phyloP scores from a whole-genome alignment of 1,284 basidiomycete genomes.

The Mycena citricolor region DNA sequence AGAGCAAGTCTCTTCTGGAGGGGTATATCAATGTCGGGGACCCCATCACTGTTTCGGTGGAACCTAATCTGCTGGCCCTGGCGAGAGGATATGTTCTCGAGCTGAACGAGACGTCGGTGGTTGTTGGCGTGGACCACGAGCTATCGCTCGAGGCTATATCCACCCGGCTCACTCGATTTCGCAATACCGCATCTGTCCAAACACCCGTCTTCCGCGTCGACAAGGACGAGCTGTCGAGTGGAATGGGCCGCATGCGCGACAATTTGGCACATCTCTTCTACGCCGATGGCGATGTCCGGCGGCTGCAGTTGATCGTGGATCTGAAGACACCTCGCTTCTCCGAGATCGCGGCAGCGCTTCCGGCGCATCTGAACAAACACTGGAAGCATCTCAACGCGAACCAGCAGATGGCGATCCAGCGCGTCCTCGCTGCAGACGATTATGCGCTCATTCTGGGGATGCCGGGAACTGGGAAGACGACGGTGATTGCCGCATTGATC shows the following conservation, averaged over 20 bases:
- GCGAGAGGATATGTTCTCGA: slow-evolving; percentile 82
- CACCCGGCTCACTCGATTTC: slow-evolving; percentile 35
- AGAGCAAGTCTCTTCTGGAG: slow-evolving; percentile 57
- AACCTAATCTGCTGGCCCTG: slow-evolving; percentile 81
- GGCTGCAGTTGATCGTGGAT: slow-evolving; percentile 80
- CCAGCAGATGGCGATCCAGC: slow-evolving; percentile 74
- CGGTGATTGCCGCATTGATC: slow-evolving; percentile 89
- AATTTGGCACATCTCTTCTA: slow-evolving; percentile 92
- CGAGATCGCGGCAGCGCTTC: slow-evolving; percentile 27
- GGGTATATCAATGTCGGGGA: slow-evolving; percentile 83
- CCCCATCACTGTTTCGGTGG: slow-evolving; percentile 81
- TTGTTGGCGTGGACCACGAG: slow-evolving; percentile 80
- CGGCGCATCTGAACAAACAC: slow-evolving; percentile 23
- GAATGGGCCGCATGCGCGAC: slow-evolving; percentile 85
- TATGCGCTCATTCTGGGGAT: slow-evolving; percentile 94
- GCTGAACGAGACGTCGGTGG: slow-evolving; percentile 63
- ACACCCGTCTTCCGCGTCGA: slow-evolving; percentile 78
- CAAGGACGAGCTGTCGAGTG: slow-evolving; percentile 87
- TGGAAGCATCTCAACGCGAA: slow-evolving; percentile 63
- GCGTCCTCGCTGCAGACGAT: slow-evolving; percentile 79
- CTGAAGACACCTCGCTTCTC: slow-evolving; percentile 68
- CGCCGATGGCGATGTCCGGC: slow-evolving; percentile 63
- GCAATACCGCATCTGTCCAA: slow-evolving; percentile 20
- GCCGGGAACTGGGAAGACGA: slow-evolving; percentile 99
- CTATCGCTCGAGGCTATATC: slow-evolving; percentile 59